Evolutionary conservation across 23 red algal genomes (phyloP), one percentile per base, ranked within the genome.

Genomic region (Gracilaria caudata): DNA sequence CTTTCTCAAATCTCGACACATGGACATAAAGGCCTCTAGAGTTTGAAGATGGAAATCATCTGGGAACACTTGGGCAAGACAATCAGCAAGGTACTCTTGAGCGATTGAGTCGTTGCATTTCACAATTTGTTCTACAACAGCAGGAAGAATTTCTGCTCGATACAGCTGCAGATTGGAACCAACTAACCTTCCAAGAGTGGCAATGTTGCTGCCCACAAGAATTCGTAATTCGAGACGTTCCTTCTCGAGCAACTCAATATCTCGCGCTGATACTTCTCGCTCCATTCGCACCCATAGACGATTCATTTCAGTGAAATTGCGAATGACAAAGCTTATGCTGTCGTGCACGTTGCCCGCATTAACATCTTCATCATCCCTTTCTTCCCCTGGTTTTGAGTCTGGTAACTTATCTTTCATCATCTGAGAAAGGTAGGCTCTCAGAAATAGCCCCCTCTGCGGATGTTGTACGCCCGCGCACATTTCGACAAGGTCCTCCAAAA

Each of bases 21-120:
- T 98, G 19, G 44, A 34, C 58, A 98, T 77, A 25, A 93, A 90
- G 2, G 73, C 73, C 44, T 86, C 84, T 34, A 95, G 49, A 16
- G 96, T 84, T 65, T 79, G 74, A 17, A 90, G 79, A n/a, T 90
- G 89, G 78, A 94, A 94, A 63, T 95, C 93, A 68, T 99, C 97
- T 32, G 93, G 94, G 66, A 99, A 99, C 23, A 92, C 97, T 68
- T 94, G 93, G 39, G 94, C 93, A 26, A 99, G 79, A 84, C 97
- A 99, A 53, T 99, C 97, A 12, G 93, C 89, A 25, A 99, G 79
- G 70, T 93, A 99, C 49, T 95, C 90, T 80, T 99, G 97, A 19
- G 90, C 90, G 28, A 94, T 83, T 8, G 92, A 64, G 55, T 99
- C 97, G 23, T 86, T 64, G 78, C 90, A 94, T 23, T 64, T 78